A percentile compares a stretch with the other conserved stretches of the same genome.
These are phyloP conservation scores for Pleurotus eryngii DNA, from an alignment of 768 basidiomycete genomes.

Conservation along the genomic window DNA sequence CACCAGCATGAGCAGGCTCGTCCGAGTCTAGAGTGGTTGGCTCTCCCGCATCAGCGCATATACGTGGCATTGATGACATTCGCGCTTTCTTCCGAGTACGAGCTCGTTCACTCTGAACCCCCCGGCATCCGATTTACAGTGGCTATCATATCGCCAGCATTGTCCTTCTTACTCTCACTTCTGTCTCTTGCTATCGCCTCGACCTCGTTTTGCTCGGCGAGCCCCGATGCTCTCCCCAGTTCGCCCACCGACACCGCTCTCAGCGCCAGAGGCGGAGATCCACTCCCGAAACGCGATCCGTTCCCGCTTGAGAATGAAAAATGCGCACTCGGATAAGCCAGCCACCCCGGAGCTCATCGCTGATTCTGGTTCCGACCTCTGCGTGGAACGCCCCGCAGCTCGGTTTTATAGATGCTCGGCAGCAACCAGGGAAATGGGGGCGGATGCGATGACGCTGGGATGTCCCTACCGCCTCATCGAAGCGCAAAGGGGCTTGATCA, in stretches of 20 bases:
- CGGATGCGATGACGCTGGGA: constrained; percentile 32
- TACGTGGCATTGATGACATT: no score
- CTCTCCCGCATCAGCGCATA: no score
- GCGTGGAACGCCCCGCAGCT: constrained; percentile 54
- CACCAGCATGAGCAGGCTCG: no score
- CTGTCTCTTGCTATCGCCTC: constrained; percentile 72
- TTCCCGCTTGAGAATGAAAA: constrained; percentile 11
- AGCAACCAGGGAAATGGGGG: constrained; percentile 37
- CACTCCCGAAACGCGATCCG: constrained; percentile 7
- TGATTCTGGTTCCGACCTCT: constrained; percentile 30
- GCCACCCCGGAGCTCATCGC: constrained; percentile 17
- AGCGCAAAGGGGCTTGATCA: constrained; percentile 27
- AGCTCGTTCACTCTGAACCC: no score
- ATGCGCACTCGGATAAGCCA: no score
- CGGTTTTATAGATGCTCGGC: constrained; percentile 29
- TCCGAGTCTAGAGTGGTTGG: no score
- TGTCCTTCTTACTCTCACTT: constrained; percentile 35
- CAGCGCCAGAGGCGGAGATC: constrained; percentile 25
- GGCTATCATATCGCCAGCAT: no score
- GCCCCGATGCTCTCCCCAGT: constrained; percentile 27
- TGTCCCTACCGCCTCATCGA: constrained; percentile 30
- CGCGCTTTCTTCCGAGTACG: no score
- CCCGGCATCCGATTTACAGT: no score
- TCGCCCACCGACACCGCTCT: no score
- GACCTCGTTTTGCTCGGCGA: constrained; percentile 51